Conservation (phyloP, 2,329 filamentous ascomycete species). For the Neurospora sp. region DNA sequence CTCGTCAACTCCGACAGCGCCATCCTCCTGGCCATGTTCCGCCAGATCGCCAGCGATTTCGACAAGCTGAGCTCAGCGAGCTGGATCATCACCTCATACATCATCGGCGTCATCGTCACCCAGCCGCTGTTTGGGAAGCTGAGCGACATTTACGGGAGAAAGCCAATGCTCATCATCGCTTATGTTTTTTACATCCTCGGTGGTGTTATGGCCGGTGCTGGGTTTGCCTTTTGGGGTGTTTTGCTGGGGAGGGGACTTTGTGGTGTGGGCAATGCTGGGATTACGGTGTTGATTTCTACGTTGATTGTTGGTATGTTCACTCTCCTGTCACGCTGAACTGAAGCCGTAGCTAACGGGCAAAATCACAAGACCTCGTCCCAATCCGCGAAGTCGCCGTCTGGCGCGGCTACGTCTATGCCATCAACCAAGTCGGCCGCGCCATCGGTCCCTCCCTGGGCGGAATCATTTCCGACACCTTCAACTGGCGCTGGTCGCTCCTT, state of each 20-base stretch:
- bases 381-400: constrained; percentile 10
- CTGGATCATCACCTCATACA: constrained; percentile 9
- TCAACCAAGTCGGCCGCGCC: constrained; percentile 9
- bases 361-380: constrained; percentile 4
- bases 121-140: constrained; percentile 7
- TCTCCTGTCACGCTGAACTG: no score
- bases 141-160: constrained; percentile 6
- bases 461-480: constrained; percentile 1
- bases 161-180: constrained; percentile 5
- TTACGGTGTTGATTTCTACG: constrained; percentile 9
- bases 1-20: constrained; percentile 11
- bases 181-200: constrained; percentile 4
- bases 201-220: constrained; percentile 2
- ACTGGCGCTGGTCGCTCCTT: constrained; percentile 8
- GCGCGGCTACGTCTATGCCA: constrained; percentile 7
- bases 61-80: constrained; percentile 6
- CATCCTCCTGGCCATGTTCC: constrained; percentile 10
- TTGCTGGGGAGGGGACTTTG: constrained; percentile 6
- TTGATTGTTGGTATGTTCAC: constrained; percentile 7
- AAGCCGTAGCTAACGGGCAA: neutral
- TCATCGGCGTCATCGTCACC: constrained; percentile 5
- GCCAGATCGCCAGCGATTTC: constrained; percentile 9
- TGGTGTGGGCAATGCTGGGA: constrained; percentile 8
- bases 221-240: constrained; percentile 6
- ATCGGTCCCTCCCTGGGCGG: constrained; percentile 7